Evolutionary conservation across 345 rosid genomes (phyloP), one percentile per base, ranked within the genome.

Genomic region (Gossypium mustelinum): DNA sequence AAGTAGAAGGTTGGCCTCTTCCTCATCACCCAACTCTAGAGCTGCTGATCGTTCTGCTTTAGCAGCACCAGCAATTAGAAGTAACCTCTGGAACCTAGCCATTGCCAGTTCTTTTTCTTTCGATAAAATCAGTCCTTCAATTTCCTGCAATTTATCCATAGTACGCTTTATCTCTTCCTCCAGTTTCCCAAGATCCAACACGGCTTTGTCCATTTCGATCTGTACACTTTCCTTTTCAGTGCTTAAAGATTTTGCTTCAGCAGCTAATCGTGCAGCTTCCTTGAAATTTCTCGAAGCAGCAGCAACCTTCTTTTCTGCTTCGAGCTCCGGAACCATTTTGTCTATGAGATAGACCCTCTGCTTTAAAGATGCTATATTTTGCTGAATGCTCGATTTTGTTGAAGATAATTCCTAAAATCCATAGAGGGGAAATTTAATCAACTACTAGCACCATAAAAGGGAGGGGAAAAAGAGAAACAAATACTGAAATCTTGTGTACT

Each of bases 221-320:
- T 82, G 88, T 65, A 84, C 66, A 22, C 70, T 78, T 56, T 91
- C 94, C 84, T 87, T 93, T 72, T 94, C 98, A 64, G 84, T 65
- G 75, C 57, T 81, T 76, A 94, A 84, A 5, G 98, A 87, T 86
- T 94, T 94, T 1, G 90, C 89, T 81, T 94, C 98, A 60, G 95
- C 89, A 68, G 98, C 95, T 82, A 94, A 74, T 77, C 97, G 80
- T 47, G 90, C 98, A 60, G 98, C 98, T 84, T 94, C 98, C 83
- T 90, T 94, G 82, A 94, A 94, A 80, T 91, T 91, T 86, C 98
- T 90, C 14, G 89, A 88, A 11, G 90, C 77, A 25, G 96, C 96
- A 71, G 94, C 95, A 65, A 91, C 90, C 82, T 87, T 94, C 89
- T 94, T 94, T 86, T 94, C 95, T 48, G 90, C 82, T 82, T 94